Conservation (phyloP, 768 basidiomycete genomes). For the Podaxis sp. region DNA sequence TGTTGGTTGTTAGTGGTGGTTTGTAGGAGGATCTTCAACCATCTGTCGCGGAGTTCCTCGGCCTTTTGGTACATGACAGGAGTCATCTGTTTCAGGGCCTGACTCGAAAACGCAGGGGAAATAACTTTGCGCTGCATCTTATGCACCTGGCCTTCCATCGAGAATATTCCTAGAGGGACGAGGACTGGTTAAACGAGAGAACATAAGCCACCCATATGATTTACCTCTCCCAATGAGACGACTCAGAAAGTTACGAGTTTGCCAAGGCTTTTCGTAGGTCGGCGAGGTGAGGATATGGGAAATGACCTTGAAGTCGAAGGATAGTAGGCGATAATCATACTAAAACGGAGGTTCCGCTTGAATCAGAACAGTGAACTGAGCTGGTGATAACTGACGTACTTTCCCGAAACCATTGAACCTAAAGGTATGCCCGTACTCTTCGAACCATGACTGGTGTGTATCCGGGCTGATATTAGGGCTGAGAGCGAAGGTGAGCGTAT, state of each 20-base stretch:
- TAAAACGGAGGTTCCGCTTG: slow-evolving; percentile 19
- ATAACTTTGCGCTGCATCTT: slow-evolving; percentile 46
- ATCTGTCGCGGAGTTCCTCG: slow-evolving; percentile 45
- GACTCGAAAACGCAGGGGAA: slow-evolving; percentile 48
- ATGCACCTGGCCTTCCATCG: slow-evolving; percentile 53
- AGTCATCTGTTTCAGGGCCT: slow-evolving; percentile 42
- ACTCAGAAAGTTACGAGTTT: slow-evolving; percentile 47
- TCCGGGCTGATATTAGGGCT: slow-evolving; percentile 44
- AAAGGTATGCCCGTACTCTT: slow-evolving; percentile 49
- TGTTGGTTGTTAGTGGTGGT: neutral
- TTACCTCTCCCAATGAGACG: slow-evolving; percentile 50
- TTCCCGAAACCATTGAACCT: slow-evolving; percentile 55
- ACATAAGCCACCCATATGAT: neutral
- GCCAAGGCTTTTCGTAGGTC: slow-evolving; percentile 56
- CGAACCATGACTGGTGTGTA: slow-evolving; percentile 44
- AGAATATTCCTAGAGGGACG: slow-evolving; percentile 42
- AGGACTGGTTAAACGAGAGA: neutral
- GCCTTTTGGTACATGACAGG: slow-evolving; percentile 54
- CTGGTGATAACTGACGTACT: slow-evolving; percentile 26
- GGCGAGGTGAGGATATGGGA: slow-evolving; percentile 49
- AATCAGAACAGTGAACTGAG: neutral
- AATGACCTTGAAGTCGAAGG: slow-evolving; percentile 49
- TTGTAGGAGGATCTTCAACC: slow-evolving; percentile 30
- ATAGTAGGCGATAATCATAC: slow-evolving; percentile 56
- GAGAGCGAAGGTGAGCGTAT: neutral